A percentile compares a stretch with the other conserved stretches of the same genome.
phyloP scores from a whole-genome alignment of 2,329 filamentous ascomycete species.

The Aspergillus fijiensis region DNA sequence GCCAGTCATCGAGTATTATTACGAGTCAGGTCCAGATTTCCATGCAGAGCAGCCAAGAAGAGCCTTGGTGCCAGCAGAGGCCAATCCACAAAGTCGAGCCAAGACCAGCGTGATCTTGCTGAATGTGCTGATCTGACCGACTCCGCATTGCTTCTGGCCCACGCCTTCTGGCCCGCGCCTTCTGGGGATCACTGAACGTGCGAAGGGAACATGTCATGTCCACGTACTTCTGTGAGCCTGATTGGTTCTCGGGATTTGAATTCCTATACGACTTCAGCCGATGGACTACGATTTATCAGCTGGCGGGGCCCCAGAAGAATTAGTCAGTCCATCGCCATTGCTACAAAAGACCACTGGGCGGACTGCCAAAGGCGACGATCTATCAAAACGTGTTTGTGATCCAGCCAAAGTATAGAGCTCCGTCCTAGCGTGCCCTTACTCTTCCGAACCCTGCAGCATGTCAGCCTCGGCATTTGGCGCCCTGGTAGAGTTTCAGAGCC shows the following conservation, averaged over 20 bases:
- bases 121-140: neutral
- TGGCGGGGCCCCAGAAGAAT: neutral
- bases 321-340: neutral
- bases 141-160: neutral
- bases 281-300: neutral
- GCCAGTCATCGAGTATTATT: neutral
- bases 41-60: neutral
- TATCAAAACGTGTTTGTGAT: neutral
- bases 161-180: neutral
- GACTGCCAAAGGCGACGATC: neutral
- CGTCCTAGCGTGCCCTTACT: neutral
- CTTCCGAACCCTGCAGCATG: slow-evolving; percentile 27
- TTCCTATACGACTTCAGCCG: neutral
- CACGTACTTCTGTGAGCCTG: neutral
- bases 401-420: neutral
- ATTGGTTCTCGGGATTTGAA: slow-evolving; percentile 2
- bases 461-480: slow-evolving; percentile 37
- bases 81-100: neutral
- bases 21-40: neutral
- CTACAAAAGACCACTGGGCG: neutral
- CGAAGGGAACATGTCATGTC: neutral
- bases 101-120: neutral
- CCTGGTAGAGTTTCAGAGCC: slow-evolving; percentile 45
- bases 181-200: neutral
- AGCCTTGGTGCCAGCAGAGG: neutral